These are phyloP conservation scores for Kodamaea anthophila DNA, from an alignment of 1,139 yeast genomes.

Conservation along the genomic window DNA sequence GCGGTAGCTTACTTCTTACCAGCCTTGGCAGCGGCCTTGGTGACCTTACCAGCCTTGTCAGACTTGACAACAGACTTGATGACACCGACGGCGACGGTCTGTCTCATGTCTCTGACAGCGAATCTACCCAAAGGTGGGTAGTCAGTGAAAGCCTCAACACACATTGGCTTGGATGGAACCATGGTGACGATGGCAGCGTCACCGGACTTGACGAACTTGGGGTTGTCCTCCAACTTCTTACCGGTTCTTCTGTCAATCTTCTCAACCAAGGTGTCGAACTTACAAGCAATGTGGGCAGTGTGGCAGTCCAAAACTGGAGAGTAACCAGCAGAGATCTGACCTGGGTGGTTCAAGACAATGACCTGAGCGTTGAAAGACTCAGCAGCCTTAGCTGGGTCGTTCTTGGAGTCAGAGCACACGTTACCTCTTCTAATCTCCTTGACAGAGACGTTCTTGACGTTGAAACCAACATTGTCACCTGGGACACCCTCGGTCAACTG, in stretches of 20 bases:
- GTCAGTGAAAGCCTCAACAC: slow-evolving; percentile 94
- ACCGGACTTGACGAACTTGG: slow-evolving; percentile 89
- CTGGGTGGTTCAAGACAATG: slow-evolving; percentile 88
- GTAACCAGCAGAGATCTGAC: slow-evolving; percentile 91
- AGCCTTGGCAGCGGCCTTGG: slow-evolving; percentile 99
- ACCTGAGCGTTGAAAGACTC: slow-evolving; percentile 86
- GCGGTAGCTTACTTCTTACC: slow-evolving; percentile 85
- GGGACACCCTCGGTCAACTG: slow-evolving; percentile 88
- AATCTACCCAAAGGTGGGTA: slow-evolving; percentile 99
- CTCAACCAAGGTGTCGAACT: slow-evolving; percentile 75
- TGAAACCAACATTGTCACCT: slow-evolving; percentile 95
- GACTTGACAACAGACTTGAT: slow-evolving; percentile 97
- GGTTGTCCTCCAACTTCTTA: slow-evolving; percentile 76
- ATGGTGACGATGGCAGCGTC: slow-evolving; percentile 90
- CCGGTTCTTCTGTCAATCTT: slow-evolving; percentile 95
- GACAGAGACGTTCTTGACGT: slow-evolving; percentile 91
- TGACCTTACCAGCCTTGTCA: slow-evolving; percentile 95
- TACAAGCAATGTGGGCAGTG: slow-evolving; percentile 95
- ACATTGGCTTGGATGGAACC: slow-evolving; percentile 97
- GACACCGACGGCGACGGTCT: slow-evolving; percentile 99
- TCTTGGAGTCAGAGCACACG: slow-evolving; percentile 92
- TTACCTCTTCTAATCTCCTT: slow-evolving; percentile 94
- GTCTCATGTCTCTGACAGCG: slow-evolving; percentile 99
- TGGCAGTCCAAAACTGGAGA: slow-evolving; percentile 91
- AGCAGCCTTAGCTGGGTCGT: slow-evolving; percentile 84